These are phyloP conservation scores for Lophium mytilinum DNA, from an alignment of 495 filamentous ascomycete genomes.

Conservation along the genomic window DNA sequence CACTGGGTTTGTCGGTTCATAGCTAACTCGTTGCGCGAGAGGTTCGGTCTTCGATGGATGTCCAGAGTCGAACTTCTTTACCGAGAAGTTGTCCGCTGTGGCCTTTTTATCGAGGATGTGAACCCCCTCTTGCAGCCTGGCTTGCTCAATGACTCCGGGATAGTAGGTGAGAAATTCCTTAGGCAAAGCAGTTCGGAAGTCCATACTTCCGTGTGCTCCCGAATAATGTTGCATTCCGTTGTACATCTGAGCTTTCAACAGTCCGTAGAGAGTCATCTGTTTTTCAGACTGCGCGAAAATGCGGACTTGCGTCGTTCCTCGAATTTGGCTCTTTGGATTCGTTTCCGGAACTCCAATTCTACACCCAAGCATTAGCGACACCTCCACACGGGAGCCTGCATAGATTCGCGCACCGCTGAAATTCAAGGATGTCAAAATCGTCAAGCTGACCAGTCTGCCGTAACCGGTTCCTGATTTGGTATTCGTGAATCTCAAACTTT, in stretches of 20 bases:
- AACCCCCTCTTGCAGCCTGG: conserved; percentile 16
- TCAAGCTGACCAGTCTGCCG: conserved; percentile 1
- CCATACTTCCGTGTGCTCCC: not conserved
- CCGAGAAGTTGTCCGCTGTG: not conserved
- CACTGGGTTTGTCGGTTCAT: conserved; percentile 15
- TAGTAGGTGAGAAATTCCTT: conserved; percentile 24
- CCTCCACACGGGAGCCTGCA: not conserved
- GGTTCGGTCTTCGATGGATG: not conserved
- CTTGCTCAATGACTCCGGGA: conserved; percentile 16
- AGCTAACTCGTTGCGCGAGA: conserved; percentile 1
- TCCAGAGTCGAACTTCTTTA: not conserved
- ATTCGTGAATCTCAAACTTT: conserved; percentile 40
- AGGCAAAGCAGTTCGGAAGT: conserved; percentile 20
- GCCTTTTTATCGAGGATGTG: conserved; percentile 1
- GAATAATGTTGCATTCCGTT: conserved; percentile 13
- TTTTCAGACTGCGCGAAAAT: conserved; percentile 23
- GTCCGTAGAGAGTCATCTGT: conserved; percentile 4
- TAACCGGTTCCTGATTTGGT: conserved; percentile 28
- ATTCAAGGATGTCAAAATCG: conserved; percentile 23
- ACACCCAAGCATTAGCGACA: not conserved
- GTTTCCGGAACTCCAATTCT: conserved; percentile 11
- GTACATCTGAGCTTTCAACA: conserved; percentile 7
- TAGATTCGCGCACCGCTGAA: conserved; percentile 2
- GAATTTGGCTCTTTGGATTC: conserved; percentile 17
- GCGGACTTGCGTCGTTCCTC: conserved; percentile 22